Evolutionary conservation across 2,329 filamentous ascomycete species (phyloP).

Genomic region (Lojkania enalia): DNA sequence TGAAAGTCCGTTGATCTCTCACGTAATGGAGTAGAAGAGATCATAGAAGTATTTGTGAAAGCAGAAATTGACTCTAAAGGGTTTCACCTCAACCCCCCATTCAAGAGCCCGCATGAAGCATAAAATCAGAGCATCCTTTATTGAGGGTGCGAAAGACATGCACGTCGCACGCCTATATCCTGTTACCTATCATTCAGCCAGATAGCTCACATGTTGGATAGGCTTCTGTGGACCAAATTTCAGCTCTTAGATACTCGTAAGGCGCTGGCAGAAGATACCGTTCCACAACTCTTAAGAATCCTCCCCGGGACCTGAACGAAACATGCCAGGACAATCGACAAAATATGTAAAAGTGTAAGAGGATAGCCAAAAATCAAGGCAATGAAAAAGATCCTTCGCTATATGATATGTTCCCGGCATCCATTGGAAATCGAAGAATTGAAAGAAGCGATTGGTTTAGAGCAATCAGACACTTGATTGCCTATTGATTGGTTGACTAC

Average conservation of each 20-base stretch:
- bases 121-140: slow-evolving; percentile 15
- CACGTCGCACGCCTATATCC: slow-evolving; percentile 11
- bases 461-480: slow-evolving; percentile 13
- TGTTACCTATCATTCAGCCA: neutral
- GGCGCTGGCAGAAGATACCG: slow-evolving; percentile 24
- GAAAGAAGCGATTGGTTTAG: slow-evolving; percentile 21
- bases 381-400: slow-evolving; percentile 17
- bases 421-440: slow-evolving; percentile 22
- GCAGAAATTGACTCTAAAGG: no score
- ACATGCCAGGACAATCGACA: slow-evolving; percentile 30
- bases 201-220: slow-evolving; percentile 5
- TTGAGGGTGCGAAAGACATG: slow-evolving; percentile 21
- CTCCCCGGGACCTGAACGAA: slow-evolving; percentile 28
- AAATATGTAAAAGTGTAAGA: slow-evolving; percentile 1
- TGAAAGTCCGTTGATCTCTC: no score
- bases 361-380: slow-evolving; percentile 9
- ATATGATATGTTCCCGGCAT: slow-evolving; percentile 20
- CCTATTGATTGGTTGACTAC: slow-evolving; percentile 9
- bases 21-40: no score
- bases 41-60: no score
- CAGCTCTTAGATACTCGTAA: slow-evolving; percentile 34
- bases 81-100: no score
- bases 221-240: slow-evolving; percentile 41
- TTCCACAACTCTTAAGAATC: slow-evolving; percentile 25
- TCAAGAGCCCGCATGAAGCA: no score